Conservation (phyloP, 2,329 filamentous ascomycete species). For the Trichophyton rubrum region DNA sequence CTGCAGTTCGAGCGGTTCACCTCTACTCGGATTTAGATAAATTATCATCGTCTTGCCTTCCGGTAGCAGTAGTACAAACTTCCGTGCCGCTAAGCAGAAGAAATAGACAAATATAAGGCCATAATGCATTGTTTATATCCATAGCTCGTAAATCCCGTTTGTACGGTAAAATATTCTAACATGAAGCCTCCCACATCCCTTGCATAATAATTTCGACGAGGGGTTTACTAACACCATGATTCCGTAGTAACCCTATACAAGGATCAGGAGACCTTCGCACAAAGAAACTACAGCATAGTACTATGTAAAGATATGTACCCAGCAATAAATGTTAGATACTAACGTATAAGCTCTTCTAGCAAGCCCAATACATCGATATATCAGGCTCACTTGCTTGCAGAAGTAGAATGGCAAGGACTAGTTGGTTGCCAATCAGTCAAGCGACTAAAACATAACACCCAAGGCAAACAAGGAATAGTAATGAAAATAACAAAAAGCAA, state of each 20-base stretch:
- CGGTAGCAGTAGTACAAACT: neutral
- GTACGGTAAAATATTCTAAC: conserved; percentile 1
- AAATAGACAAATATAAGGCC: neutral
- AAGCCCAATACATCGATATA: neutral
- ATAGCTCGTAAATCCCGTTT: neutral
- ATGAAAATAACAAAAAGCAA: neutral
- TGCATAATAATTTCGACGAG: neutral
- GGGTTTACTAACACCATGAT: neutral
- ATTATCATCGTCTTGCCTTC: neutral
- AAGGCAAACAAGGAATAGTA: no score
- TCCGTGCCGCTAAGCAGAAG: neutral
- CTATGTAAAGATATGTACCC: conserved; percentile 4
- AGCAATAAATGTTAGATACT: conserved; percentile 1
- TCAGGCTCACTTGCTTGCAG: neutral
- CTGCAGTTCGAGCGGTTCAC: neutral
- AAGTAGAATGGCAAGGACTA: neutral
- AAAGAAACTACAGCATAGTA: conserved; percentile 4
- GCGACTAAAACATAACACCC: neutral
- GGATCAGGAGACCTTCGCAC: conserved; percentile 1
- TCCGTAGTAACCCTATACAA: conserved; percentile 1
- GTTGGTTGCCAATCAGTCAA: neutral
- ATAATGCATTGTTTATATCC: neutral
- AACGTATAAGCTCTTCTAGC: neutral
- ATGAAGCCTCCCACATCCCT: neutral
- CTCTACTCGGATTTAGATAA: neutral